These are phyloP conservation scores for Trichoderma atrobrunneum DNA, from an alignment of 2,329 filamentous ascomycete species.

Conservation along the genomic window DNA sequence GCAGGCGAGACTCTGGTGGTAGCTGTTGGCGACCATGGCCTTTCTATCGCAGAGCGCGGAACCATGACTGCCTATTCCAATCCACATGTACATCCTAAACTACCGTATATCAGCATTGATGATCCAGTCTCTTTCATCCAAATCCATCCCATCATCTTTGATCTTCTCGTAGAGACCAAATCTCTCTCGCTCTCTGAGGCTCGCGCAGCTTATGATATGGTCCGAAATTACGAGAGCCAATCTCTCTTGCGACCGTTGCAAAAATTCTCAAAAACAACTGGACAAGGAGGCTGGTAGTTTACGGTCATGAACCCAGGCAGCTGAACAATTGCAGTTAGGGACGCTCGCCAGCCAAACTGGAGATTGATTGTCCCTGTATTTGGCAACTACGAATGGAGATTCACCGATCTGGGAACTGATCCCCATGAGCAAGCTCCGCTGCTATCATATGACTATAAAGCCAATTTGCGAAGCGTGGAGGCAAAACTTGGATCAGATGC, in stretches of 20 bases:
- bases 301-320: slow-evolving; percentile 29
- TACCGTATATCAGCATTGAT: slow-evolving; percentile 32
- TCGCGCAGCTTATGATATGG: slow-evolving; percentile 29
- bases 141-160: slow-evolving; percentile 37
- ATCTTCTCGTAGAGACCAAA: slow-evolving; percentile 33
- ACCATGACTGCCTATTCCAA: slow-evolving; percentile 34
- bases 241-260: slow-evolving; percentile 31
- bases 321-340: slow-evolving; percentile 25
- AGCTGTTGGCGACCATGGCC: slow-evolving; percentile 36
- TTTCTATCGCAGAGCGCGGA: slow-evolving; percentile 33
- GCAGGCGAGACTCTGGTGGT: slow-evolving; percentile 36
- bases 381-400: slow-evolving; percentile 31
- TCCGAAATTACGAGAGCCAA: slow-evolving; percentile 36
- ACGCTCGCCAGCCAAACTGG: slow-evolving; percentile 24
- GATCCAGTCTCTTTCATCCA: slow-evolving; percentile 33
- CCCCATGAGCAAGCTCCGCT: slow-evolving; percentile 22
- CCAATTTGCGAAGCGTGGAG: slow-evolving; percentile 25
- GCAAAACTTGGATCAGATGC: slow-evolving; percentile 27
- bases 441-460: slow-evolving; percentile 11
- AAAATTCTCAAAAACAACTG: not conserved
- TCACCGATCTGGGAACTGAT: slow-evolving; percentile 31
- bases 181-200: slow-evolving; percentile 31
- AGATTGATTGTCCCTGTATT: slow-evolving; percentile 28
- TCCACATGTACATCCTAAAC: slow-evolving; percentile 32
- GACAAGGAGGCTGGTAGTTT: slow-evolving; percentile 26